These are phyloP conservation scores for Aleurites moluccanus DNA, from an alignment of 441 rosid species.

Conservation along the genomic window DNA sequence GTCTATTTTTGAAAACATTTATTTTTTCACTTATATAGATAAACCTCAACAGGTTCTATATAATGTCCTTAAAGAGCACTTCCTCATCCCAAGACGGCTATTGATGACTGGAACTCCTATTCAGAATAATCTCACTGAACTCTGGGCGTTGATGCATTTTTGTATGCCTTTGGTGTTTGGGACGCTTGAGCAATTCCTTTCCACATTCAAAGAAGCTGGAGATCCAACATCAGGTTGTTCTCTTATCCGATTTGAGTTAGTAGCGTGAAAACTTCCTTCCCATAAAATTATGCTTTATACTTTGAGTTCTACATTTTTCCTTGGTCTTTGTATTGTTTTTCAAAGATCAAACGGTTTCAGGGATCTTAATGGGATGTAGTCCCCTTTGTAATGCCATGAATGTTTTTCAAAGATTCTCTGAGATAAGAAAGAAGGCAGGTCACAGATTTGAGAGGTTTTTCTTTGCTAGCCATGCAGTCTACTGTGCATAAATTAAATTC, in stretches of 20 bases:
- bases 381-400: background rate
- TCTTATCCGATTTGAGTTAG: conserved; percentile 14
- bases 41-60: conserved; percentile 65
- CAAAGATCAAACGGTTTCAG: background rate
- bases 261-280: conserved; percentile 16
- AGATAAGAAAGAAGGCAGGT: background rate
- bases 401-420: background rate
- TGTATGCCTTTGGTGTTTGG: conserved; percentile 92
- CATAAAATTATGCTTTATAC: background rate
- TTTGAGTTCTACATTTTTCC: conserved; percentile 1
- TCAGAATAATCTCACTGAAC: conserved; percentile 85
- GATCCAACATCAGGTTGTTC: conserved; percentile 51
- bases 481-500: background rate
- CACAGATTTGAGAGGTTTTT: conserved; percentile 11
- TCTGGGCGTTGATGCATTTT: conserved; percentile 94
- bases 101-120: conserved; percentile 96
- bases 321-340: conserved; percentile 10
- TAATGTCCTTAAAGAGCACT: conserved; percentile 57
- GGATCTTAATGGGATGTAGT: background rate
- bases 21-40: background rate
- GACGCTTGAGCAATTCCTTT: conserved; percentile 66
- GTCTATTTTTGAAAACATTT: background rate
- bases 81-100: conserved; percentile 79
- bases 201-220: conserved; percentile 63
- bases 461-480: background rate